These are phyloP conservation scores for Colletotrichum sp. DNA, from an alignment of 2,329 filamentous ascomycete species.

Conservation along the genomic window DNA sequence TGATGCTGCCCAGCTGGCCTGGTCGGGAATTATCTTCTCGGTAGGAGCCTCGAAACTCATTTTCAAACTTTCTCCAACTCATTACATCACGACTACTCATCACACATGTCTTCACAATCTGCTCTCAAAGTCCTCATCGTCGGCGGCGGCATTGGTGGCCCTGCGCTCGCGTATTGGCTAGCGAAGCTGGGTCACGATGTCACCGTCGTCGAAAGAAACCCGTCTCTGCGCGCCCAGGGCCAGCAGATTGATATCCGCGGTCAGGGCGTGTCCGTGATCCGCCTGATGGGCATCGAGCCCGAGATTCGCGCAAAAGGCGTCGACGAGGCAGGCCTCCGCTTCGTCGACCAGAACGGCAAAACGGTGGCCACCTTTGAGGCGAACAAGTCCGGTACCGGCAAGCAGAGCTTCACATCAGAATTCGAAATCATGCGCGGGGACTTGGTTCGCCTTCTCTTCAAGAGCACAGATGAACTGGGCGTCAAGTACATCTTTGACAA, in stretches of 20 bases:
- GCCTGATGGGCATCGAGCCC: conserved; percentile 43
- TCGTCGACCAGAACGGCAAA: conserved; percentile 47
- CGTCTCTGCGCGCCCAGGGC: conserved; percentile 41
- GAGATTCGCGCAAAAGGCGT: conserved; percentile 41
- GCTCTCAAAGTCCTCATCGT: conserved; percentile 52
- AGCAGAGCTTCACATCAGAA: conserved; percentile 56
- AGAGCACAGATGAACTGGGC: conserved; percentile 34
- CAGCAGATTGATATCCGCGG: conserved; percentile 53
- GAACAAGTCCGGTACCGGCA: conserved; percentile 44
- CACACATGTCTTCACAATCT: conserved; percentile 32
- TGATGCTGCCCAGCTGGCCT: neutral
- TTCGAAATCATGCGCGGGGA: conserved; percentile 67
- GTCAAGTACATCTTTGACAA: conserved; percentile 31
- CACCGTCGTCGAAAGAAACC: conserved; percentile 48
- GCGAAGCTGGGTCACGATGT: conserved; percentile 39
- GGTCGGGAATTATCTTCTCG: neutral
- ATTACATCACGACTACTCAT: neutral
- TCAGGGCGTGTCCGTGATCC: conserved; percentile 42
- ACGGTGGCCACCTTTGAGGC: conserved; percentile 42
- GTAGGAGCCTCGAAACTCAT: neutral
- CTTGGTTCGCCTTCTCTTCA: conserved; percentile 55
- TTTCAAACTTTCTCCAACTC: neutral
- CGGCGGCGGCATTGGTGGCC: conserved; percentile 51
- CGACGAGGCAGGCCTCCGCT: conserved; percentile 50
- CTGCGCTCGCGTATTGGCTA: conserved; percentile 46